These are phyloP conservation scores for Clarireedia hainanense DNA, from an alignment of 2,329 filamentous ascomycete species.

Conservation along the genomic window DNA sequence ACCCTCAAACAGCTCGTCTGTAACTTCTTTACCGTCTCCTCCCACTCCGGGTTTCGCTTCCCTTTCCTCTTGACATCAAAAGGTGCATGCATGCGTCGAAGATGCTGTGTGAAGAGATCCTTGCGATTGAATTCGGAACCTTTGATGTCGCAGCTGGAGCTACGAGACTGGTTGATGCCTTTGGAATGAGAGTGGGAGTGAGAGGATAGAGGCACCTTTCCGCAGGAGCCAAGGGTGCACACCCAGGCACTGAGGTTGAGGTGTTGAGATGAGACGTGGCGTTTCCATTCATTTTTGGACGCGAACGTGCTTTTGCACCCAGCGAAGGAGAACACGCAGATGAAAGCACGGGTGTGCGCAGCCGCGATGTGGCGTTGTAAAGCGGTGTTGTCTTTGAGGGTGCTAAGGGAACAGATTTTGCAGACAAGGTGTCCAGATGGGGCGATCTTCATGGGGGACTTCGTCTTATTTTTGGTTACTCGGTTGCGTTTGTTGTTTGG, in stretches of 20 bases:
- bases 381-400: constrained; percentile 39
- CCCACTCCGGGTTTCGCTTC: constrained; percentile 36
- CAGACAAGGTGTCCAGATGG: constrained; percentile 1
- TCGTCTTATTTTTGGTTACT: constrained; percentile 10
- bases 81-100: constrained; percentile 74
- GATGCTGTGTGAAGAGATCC: constrained; percentile 83
- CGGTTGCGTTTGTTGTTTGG: constrained; percentile 14
- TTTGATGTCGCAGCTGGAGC: constrained; percentile 9
- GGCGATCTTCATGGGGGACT: background rate
- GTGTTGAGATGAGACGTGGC: constrained; percentile 76
- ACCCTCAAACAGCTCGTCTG: constrained; percentile 50
- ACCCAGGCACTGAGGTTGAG: constrained; percentile 66
- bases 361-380: constrained; percentile 41
- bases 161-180: background rate
- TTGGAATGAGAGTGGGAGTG: background rate
- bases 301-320: constrained; percentile 67
- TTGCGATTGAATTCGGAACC: constrained; percentile 67
- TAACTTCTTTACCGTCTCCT: constrained; percentile 47
- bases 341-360: constrained; percentile 53
- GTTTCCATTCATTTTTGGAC: constrained; percentile 93
- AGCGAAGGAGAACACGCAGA: constrained; percentile 72
- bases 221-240: constrained; percentile 42
- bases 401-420: constrained; percentile 20
- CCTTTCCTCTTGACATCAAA: constrained; percentile 33
- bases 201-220: constrained; percentile 17